These are phyloP conservation scores for Trichoderma atroviride DNA, from an alignment of 2,329 filamentous ascomycete genomes.

Conservation along the genomic window DNA sequence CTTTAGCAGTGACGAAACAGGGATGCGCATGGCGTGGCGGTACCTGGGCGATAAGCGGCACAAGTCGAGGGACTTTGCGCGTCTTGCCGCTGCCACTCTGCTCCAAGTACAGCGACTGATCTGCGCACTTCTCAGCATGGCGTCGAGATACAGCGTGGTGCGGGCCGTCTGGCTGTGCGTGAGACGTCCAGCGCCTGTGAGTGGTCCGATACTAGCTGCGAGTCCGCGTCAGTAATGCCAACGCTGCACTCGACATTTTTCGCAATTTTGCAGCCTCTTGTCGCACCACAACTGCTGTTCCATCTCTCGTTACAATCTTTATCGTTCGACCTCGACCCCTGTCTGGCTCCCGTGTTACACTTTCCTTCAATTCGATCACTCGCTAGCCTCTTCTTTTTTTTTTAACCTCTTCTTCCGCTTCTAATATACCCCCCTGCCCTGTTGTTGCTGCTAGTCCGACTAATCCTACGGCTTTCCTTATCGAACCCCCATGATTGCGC, in stretches of 20 bases:
- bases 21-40: not conserved
- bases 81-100: no score
- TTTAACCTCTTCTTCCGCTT: not conserved
- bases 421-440: not conserved
- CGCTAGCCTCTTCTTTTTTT: slow-evolving; percentile 2
- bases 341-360: not conserved
- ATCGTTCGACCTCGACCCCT: not conserved
- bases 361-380: slow-evolving; percentile 20
- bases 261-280: not conserved
- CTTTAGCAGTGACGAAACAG: slow-evolving; percentile 9
- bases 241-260: not conserved
- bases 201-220: slow-evolving; percentile 3
- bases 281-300: slow-evolving; percentile 12
- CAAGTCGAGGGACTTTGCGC: not conserved
- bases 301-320: slow-evolving; percentile 23
- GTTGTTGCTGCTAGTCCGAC: not conserved
- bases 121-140: not conserved
- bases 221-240: slow-evolving; percentile 10
- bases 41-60: not conserved
- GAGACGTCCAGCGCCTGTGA: slow-evolving; percentile 18
- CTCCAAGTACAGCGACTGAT: not conserved
- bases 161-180: not conserved
- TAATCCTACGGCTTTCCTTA: slow-evolving; percentile 20
- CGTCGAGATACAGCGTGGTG: slow-evolving; percentile 10
- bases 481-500: slow-evolving; percentile 7